Base-by-base conservation (phyloP, 306 rosid genomes). In the Malus sylvestris region DNA sequence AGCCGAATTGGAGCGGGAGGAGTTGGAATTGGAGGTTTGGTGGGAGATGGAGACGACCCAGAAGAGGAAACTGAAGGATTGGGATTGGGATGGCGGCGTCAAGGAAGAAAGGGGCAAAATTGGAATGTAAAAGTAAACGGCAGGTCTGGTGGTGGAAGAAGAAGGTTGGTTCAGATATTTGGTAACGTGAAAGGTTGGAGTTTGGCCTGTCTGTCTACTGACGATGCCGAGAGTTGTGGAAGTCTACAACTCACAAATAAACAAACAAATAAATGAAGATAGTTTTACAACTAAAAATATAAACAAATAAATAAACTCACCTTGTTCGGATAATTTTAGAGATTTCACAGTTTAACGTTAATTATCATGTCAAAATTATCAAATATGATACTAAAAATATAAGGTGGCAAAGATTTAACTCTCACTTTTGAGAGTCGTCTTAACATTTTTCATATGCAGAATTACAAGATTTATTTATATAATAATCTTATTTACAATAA, bases 1-100 rank as follows among this genome's bases (percentile, higher is more conserved):
- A 42, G 51, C 23, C 58, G 75, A 83, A 78, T 81, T 82, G 42
- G 75, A 55, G 30, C 4, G 30, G 14, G 44, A 55, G 64, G 81
- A 74, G 71, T 6, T 55, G 46, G 61, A 80, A 58, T 22, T 8
- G 22, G 35, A 71, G 49, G 40, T 35, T 59, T 72, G 5, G 44
- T 60, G 16, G 70, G 19, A 58, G 51, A 29, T 20, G n/a, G 23
- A 66, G 64, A 52, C 57, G 18, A 63, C 78, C 78, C 46, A 62
- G 61, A 74, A 45, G 32, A 46, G 5, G 61, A 13, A 63, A 51
- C 1, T 27, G 30, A 19, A 68, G 33, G 33, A 32, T 12, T 27
- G 52, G 59, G 53, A 76, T 22, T 65, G 67, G 51, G 49, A 23
- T 23, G 78, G 77, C 19, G 51, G 51, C 60, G 68, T 70, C 69